Evolutionary conservation across 1,284 basidiomycete genomes (phyloP).

Genomic region (Cystobasidium sp.): DNA sequence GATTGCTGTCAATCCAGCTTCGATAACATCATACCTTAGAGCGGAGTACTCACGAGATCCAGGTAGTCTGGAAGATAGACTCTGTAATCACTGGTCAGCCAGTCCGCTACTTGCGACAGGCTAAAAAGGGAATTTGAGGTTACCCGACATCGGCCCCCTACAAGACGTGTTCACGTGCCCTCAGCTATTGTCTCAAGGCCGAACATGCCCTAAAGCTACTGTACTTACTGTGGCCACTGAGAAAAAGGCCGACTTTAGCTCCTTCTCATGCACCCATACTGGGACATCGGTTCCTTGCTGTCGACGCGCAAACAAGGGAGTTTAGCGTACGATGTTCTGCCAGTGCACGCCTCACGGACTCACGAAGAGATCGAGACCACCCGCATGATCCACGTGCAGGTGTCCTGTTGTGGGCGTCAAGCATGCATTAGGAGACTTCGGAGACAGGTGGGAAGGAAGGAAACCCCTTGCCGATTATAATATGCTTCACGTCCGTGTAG

Average conservation of each 20-base stretch:
- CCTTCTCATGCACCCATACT: constrained; percentile 54
- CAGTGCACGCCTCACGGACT: background rate
- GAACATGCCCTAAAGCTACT: background rate
- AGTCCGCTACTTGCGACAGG: background rate
- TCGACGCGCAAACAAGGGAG: background rate
- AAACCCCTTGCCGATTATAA: constrained; percentile 5
- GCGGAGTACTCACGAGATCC: background rate
- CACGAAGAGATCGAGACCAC: constrained; percentile 50
- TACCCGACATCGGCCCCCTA: constrained; percentile 5
- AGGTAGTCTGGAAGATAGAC: constrained; percentile 30
- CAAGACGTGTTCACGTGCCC: background rate
- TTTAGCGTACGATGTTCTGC: background rate
- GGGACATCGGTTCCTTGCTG: constrained; percentile 48
- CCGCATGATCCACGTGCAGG: constrained; percentile 52
- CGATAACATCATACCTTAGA: background rate
- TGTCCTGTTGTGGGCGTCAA: background rate
- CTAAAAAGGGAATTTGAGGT: background rate
- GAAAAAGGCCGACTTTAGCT: constrained; percentile 53
- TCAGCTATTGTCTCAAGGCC: background rate
- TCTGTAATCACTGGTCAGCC: background rate
- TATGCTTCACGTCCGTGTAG: constrained; percentile 46
- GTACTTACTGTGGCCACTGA: constrained; percentile 48
- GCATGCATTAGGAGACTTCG: background rate
- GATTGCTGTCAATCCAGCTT: background rate
- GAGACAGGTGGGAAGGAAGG: background rate